These are phyloP conservation scores for Sporothrix dimorphospora DNA, from an alignment of 2,329 filamentous ascomycete species.

Conservation along the genomic window DNA sequence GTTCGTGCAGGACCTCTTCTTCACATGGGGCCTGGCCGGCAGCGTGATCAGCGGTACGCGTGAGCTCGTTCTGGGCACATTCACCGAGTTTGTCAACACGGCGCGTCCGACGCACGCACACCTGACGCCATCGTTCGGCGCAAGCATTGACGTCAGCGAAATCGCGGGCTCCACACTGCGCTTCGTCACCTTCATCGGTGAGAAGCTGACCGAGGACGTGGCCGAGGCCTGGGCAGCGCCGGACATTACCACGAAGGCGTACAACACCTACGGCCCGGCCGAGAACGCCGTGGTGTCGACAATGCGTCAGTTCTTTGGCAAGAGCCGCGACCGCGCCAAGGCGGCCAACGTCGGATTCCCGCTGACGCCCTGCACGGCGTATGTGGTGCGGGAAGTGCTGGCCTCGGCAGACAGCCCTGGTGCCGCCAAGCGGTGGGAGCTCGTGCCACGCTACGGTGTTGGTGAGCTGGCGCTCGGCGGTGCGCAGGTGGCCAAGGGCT, in stretches of 20 bases:
- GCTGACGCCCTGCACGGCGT: slow-evolving; percentile 33
- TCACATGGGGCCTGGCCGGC: slow-evolving; percentile 49
- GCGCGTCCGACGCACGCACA: slow-evolving; percentile 49
- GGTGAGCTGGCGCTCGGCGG: slow-evolving; percentile 57
- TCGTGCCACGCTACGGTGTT: slow-evolving; percentile 57
- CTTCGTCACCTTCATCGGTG: slow-evolving; percentile 61
- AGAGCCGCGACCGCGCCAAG: slow-evolving; percentile 33
- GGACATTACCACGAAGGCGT: slow-evolving; percentile 33
- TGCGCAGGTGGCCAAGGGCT: slow-evolving; percentile 57
- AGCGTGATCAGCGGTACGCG: slow-evolving; percentile 61
- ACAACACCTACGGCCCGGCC: slow-evolving; percentile 39
- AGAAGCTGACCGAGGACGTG: slow-evolving; percentile 61
- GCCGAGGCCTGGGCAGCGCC: slow-evolving; percentile 58
- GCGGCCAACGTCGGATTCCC: slow-evolving; percentile 38
- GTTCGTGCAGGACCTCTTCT: slow-evolving; percentile 66
- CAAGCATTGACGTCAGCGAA: slow-evolving; percentile 27
- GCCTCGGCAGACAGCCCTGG: background rate
- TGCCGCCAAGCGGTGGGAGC: slow-evolving; percentile 31
- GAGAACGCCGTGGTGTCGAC: slow-evolving; percentile 36
- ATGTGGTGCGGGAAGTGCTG: slow-evolving; percentile 32
- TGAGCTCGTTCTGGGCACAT: slow-evolving; percentile 57
- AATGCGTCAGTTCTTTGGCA: slow-evolving; percentile 36
- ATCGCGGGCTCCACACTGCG: slow-evolving; percentile 37
- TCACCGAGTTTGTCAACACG: slow-evolving; percentile 49
- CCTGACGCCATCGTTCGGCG: slow-evolving; percentile 30